Evolutionary conservation across 2,329 filamentous ascomycete species (phyloP).

Genomic region (Magnaporthiopsis incrustans): DNA sequence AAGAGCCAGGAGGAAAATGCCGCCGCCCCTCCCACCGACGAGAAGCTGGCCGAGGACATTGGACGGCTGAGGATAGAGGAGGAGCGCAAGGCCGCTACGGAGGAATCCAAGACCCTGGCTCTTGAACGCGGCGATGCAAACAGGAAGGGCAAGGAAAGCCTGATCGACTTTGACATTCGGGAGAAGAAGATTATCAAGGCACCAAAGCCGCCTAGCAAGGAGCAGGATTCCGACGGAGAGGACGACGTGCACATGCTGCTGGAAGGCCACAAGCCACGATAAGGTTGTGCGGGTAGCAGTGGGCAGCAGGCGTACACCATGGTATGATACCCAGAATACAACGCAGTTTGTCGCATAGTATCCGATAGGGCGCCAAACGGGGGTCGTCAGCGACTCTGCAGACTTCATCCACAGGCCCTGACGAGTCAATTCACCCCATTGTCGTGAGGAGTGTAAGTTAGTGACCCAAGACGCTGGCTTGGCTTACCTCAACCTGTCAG

Average conservation of each 20-base stretch:
- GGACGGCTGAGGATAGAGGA: conserved; percentile 36
- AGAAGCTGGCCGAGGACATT: conserved; percentile 26
- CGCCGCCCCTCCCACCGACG: conserved; percentile 8
- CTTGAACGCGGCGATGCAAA: conserved; percentile 37
- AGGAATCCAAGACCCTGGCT: conserved; percentile 36
- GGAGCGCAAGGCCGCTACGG: conserved; percentile 25
- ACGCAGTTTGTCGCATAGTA: not conserved
- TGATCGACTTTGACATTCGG: conserved; percentile 39
- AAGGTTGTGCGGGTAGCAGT: not conserved
- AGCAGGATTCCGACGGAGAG: conserved; percentile 18
- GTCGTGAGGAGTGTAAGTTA: not conserved
- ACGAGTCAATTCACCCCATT: not conserved
- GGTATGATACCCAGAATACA: not conserved
- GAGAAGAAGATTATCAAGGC: conserved; percentile 37
- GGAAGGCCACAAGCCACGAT: conserved; percentile 40
- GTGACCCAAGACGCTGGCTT: not conserved
- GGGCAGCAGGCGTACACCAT: not conserved
- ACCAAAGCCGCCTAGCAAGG: conserved; percentile 4
- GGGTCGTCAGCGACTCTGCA: no score
- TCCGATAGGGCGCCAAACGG: not conserved
- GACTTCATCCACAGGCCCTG: not conserved
- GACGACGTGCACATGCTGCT: conserved; percentile 36
- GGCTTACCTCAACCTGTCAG: not conserved
- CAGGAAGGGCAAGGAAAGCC: conserved; percentile 22
- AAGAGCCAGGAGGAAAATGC: conserved; percentile 6